These are phyloP conservation scores for Umbellularia californica DNA, from an alignment of 164 flowering plant species.

Conservation along the genomic window DNA sequence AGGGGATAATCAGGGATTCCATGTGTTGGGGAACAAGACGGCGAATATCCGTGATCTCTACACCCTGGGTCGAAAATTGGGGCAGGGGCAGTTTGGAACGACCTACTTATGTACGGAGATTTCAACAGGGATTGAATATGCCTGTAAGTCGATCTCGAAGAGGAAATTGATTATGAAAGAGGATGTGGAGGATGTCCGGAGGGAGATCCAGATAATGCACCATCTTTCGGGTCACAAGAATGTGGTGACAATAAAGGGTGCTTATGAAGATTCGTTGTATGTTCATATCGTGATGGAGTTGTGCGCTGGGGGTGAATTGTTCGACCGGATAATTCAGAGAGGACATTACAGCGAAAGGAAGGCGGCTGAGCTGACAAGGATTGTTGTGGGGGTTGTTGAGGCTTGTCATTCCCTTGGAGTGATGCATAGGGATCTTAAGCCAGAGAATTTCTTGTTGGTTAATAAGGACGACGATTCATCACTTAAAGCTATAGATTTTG, in stretches of 20 bases:
- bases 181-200: conserved; percentile 82
- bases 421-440: conserved; percentile 88
- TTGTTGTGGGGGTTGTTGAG: conserved; percentile 83
- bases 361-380: conserved; percentile 79
- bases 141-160: conserved; percentile 83
- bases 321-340: conserved; percentile 80
- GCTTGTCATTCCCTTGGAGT: conserved; percentile 92
- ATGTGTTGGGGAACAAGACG: conserved; percentile 82
- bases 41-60: conserved; percentile 77
- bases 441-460: conserved; percentile 81
- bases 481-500: conserved; percentile 91
- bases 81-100: conserved; percentile 93
- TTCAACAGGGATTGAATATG: conserved; percentile 63
- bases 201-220: conserved; percentile 97
- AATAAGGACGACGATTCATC: conserved; percentile 85
- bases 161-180: conserved; percentile 81
- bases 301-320: conserved; percentile 80
- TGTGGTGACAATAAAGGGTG: conserved; percentile 79
- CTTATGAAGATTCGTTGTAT: conserved; percentile 67
- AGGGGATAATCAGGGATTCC: conserved; percentile 49
- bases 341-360: conserved; percentile 90
- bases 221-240: conserved; percentile 82
- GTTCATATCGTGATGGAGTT: conserved; percentile 94
- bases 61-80: conserved; percentile 74
- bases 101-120: conserved; percentile 70